A percentile compares a stretch with the other conserved stretches of the same genome.
phyloP scores from a whole-genome alignment of 2,329 filamentous ascomycete genomes.

The Colletotrichum salicis region DNA sequence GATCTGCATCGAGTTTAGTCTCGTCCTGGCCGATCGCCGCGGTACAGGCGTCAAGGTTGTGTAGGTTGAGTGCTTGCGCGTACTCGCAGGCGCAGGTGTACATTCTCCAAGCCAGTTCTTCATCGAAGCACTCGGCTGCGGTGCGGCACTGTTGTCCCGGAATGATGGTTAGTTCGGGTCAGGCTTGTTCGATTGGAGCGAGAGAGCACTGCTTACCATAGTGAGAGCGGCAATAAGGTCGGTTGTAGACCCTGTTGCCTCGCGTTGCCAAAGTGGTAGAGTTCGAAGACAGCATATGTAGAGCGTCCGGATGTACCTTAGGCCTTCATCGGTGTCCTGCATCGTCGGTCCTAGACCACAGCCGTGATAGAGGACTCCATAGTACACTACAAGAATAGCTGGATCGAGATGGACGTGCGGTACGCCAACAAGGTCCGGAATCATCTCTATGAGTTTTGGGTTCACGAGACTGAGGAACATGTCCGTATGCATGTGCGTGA shows the following conservation, averaged over 20 bases:
- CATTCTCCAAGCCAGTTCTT: slow-evolving; percentile 45
- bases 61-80: slow-evolving; percentile 44
- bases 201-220: slow-evolving; percentile 36
- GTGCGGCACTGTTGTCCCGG: slow-evolving; percentile 38
- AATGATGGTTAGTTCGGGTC: accelerated
- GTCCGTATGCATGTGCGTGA: slow-evolving; percentile 42
- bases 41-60: slow-evolving; percentile 42
- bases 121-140: slow-evolving; percentile 45
- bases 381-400: slow-evolving; percentile 44
- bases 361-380: slow-evolving; percentile 44
- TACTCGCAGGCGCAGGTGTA: slow-evolving; percentile 45
- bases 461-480: slow-evolving; percentile 44
- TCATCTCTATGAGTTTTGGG: slow-evolving; percentile 41
- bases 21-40: not conserved
- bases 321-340: not conserved
- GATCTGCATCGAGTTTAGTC: slow-evolving; percentile 38
- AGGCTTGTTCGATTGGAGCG: not conserved
- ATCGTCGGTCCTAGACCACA: slow-evolving; percentile 13
- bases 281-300: slow-evolving; percentile 45
- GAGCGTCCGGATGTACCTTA: slow-evolving; percentile 3
- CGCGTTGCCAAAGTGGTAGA: slow-evolving; percentile 43
- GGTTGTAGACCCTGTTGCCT: slow-evolving; percentile 44
- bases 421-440: slow-evolving; percentile 43
- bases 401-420: slow-evolving; percentile 45
- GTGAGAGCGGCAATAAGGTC: slow-evolving; percentile 45